Percentiles rank a stretch among this genome's conserved stretches.
Evolutionary conservation across 1,284 basidiomycete species (phyloP).

Genomic region (Athelia sp.): DNA sequence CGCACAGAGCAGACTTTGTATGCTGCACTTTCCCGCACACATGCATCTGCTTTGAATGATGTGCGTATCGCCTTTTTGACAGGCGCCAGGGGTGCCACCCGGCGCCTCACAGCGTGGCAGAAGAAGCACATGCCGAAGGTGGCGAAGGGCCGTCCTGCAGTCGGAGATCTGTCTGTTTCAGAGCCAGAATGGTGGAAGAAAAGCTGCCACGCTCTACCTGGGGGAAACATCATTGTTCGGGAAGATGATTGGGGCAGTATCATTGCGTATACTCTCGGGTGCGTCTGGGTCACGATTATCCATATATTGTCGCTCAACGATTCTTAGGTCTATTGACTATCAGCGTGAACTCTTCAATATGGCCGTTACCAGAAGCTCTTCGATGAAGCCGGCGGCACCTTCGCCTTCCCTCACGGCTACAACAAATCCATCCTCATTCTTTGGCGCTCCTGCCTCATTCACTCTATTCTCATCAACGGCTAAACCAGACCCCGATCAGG

Average conservation of each 20-base stretch:
- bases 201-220: slow-evolving; percentile 60
- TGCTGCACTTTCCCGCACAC: slow-evolving; percentile 41
- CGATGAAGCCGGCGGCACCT: slow-evolving; percentile 14
- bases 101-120: slow-evolving; percentile 56
- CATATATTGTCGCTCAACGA: neutral
- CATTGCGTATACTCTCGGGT: slow-evolving; percentile 71
- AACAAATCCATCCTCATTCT: slow-evolving; percentile 37
- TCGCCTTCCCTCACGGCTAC: slow-evolving; percentile 16
- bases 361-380: slow-evolving; percentile 22
- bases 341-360: slow-evolving; percentile 50
- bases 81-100: slow-evolving; percentile 43
- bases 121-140: slow-evolving; percentile 43
- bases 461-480: slow-evolving; percentile 38
- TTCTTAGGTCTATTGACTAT: slow-evolving; percentile 53
- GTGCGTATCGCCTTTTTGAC: slow-evolving; percentile 52
- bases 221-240: slow-evolving; percentile 59
- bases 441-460: slow-evolving; percentile 35
- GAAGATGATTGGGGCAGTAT: slow-evolving; percentile 75
- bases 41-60: slow-evolving; percentile 50
- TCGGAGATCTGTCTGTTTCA: slow-evolving; percentile 25
- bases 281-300: slow-evolving; percentile 7
- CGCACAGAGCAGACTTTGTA: slow-evolving; percentile 55
- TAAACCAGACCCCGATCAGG: slow-evolving; percentile 50
- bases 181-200: slow-evolving; percentile 64
- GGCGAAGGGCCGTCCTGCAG: slow-evolving; percentile 12